Conservation (phyloP, 805 yeast species). For the Metschnikowia baotianmanensis region DNA sequence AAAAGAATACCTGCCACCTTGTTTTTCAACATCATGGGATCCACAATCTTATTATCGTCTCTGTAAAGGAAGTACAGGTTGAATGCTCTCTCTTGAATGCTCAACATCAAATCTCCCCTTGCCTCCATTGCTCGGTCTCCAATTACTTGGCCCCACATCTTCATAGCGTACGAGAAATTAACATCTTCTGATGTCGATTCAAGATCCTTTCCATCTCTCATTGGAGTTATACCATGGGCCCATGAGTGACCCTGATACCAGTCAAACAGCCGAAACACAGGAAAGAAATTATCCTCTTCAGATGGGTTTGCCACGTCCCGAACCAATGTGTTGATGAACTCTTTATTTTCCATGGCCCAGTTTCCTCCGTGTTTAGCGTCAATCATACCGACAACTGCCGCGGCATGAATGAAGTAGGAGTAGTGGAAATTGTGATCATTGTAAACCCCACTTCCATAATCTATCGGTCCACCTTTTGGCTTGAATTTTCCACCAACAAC, state of each 20-base stretch:
- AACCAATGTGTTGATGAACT: constrained; percentile 59
- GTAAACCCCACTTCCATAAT: constrained; percentile 73
- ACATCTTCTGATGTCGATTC: constrained; percentile 72
- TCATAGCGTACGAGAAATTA: constrained; percentile 65
- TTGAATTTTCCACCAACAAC: background rate
- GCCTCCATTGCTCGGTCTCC: constrained; percentile 52
- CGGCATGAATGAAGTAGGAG: constrained; percentile 80
- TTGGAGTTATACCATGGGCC: constrained; percentile 65
- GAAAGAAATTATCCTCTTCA: constrained; percentile 51
- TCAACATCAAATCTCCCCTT: constrained; percentile 57
- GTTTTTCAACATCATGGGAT: constrained; percentile 43
- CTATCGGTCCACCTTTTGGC: constrained; percentile 21
- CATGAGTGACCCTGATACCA: constrained; percentile 74
- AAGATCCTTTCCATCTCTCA: constrained; percentile 69
- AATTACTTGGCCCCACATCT: constrained; percentile 62
- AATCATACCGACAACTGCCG: constrained; percentile 70
- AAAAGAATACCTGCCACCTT: constrained; percentile 67
- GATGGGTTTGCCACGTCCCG: constrained; percentile 70
- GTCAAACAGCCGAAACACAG: constrained; percentile 64
- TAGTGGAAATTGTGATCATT: constrained; percentile 90
- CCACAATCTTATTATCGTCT: constrained; percentile 38
- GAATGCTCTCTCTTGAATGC: constrained; percentile 54
- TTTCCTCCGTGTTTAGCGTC: constrained; percentile 59
- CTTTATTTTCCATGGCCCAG: constrained; percentile 48
- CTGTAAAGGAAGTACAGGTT: constrained; percentile 52